Evolutionary conservation across 208 protist genomes (phyloP), one percentile per base, ranked within the genome.

Genomic region (Kentomonas sorsogonicus): DNA sequence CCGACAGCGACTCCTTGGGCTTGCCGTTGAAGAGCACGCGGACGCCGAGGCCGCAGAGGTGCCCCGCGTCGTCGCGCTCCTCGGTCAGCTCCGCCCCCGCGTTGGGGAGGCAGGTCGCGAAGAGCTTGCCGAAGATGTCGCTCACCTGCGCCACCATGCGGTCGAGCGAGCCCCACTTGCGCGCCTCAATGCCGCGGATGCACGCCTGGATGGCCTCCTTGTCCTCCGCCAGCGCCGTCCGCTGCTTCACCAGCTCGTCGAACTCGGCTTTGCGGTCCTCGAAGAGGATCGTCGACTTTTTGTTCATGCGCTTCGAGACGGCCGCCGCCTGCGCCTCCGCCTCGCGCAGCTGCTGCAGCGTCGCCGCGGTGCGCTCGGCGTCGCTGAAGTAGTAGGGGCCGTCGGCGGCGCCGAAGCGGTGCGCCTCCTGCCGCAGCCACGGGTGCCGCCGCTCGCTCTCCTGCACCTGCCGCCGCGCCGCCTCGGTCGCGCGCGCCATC

Each of bases 1-100:
- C 98, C 2, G 94, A 93, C 6, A 99, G 82, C 11, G 77, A 92
- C 52, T 99, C 86, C 71, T 99, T 99, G 89, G 97, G 97, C 59
- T 97, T 89, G 3, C 79, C 86, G 57, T 98, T 98, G 81, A 99
- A 99, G 31, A 89, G 86, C 2, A 99, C 98, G 20, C 76, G 72
- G 5, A 99, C 87, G 39, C 95, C 84, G 0, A 99, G 68, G 10
- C 98, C 97, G 48, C 80, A 81, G 11, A 98, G 69, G 50, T 89
- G 80, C 10, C 73, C 40, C 1, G 74, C 44, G 27, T 78, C 81
- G 59, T 95, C 71, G 6, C 79, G 69, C 56, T 98, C 94, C 60
- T 97, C 94, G 5, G 73, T 53, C 45, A 97, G 78, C 46, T 89
- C 77, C 1, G 98, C 83, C 2, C 93, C 75, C 27, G 97, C 86